Conservation (phyloP, 768 basidiomycete species). For the Termitomyces sp. region DNA sequence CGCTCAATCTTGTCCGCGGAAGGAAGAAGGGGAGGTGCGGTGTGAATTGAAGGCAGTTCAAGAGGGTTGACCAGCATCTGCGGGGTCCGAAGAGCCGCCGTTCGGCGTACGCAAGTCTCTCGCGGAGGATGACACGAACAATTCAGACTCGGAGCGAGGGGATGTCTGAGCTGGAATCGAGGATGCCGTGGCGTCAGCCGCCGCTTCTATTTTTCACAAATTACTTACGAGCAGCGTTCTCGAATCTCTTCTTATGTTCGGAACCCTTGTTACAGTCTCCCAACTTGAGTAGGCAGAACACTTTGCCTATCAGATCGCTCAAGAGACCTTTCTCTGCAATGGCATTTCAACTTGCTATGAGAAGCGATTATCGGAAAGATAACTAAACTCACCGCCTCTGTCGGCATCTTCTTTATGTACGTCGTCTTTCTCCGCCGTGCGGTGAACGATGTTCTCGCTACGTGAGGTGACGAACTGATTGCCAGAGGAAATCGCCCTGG, state of each 20-base stretch:
- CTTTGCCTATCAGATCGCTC: neutral
- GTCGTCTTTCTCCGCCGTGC: slow-evolving; percentile 2
- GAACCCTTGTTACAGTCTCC: neutral
- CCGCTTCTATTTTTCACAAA: neutral
- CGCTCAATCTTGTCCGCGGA: neutral
- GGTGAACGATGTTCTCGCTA: slow-evolving; percentile 7
- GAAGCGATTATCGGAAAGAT: neutral
- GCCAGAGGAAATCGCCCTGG: slow-evolving; percentile 22
- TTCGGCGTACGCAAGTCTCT: neutral
- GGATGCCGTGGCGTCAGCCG: neutral
- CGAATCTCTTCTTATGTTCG: neutral
- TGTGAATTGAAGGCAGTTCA: neutral
- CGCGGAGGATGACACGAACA: neutral
- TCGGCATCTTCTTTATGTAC: neutral
- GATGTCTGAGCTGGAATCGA: neutral
- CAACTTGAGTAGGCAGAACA: neutral
- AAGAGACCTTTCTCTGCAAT: neutral
- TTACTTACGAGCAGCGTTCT: neutral
- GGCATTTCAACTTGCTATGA: neutral
- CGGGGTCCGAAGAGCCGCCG: neutral
- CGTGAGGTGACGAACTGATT: slow-evolving; percentile 15
- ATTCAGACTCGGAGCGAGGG: no score
- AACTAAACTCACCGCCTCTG: neutral
- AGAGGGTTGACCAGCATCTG: neutral
- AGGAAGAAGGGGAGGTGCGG: neutral